Evolutionary conservation across 345 rosid genomes (phyloP), one percentile per base, ranked within the genome.

Genomic region (Citropsis articulata): DNA sequence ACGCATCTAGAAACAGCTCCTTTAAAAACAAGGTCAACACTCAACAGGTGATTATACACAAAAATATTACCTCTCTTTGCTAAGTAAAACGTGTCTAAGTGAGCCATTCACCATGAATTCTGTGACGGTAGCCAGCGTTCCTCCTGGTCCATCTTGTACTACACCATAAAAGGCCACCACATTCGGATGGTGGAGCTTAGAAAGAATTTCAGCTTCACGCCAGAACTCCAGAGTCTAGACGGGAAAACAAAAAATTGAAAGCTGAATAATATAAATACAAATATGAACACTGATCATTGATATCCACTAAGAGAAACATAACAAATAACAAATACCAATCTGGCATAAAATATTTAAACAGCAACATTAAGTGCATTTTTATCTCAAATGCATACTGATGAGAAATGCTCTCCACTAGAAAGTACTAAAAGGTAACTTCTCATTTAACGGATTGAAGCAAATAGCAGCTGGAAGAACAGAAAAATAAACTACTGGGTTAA

Each of bases 91-190:
- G 78, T 89, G 97, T 82, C 99, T 89, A 76, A 96, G 95, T 81
- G 99, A 96, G 63, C 99, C 98, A 88, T 96, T 93, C 75, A 96
- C 97, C 99, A 96, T 94, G 85, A 83, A 96, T 83, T 96, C 98
- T 18, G 99, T 83, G 77, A 96, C 99, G 21, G 98, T 92, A 78
- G 99, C 99, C 80, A 96, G 84, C 69, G 99, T 89, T 75, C 90
- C 95, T 27, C 98, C 97, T 36, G 97, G 98, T 75, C 98, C 98
- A 88, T 96, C 95, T 83, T 91, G 93, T 78, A 96, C 99, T 68
- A 96, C 99, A 55, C 99, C 98, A 79, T 96, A 96, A 85, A 96
- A 94, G 79, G 99, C 98, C 78, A 96, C 93, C 71, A 96, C 98
- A 85, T 96, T 96, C 67, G 99, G 98, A 86, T 96, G 99, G 83